Base-by-base conservation (phyloP, 1,284 basidiomycete species). In the Ceratobasidium sp. region DNA sequence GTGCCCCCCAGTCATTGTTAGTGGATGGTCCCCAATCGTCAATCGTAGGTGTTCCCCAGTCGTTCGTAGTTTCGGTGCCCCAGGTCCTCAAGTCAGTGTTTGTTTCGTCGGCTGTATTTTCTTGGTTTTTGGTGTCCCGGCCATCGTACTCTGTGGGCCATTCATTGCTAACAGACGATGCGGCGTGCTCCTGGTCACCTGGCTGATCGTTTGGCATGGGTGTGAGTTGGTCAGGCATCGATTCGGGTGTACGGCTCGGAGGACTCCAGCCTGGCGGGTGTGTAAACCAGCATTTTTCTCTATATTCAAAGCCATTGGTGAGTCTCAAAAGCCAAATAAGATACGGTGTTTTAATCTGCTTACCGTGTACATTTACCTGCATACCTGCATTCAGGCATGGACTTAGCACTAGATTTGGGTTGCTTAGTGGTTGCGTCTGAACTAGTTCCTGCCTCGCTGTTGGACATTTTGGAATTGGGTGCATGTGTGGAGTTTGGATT, bases 281-380 rank as follows among this genome's bases (percentile, higher is more conserved):
- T 23, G 60, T 60, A 41, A 46, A 74, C 71, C 44, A 54, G 23
- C 71, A 74, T 10, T 74, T 41, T 12, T 23, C 23, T 6, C 71
- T 74, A 38, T 6, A 33, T 8, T 44, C 16, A 2, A 41, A 20
- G 16, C 4, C 12, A 60, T 46, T 8, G 33, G 16, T 27, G 35
- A 33, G 23, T 10, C 10, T 62, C 38, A 23, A n/a, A 35, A 54
- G n/a, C 23, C 27, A 14, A 33, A 7, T 12, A 12, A 67, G 16
- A 18, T 27, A 20, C 6, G 50, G 20, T 8, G 35, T 10, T 27
- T 8, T n/a, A 50, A 38, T 50, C 33, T 33, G 14, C 59, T 33
- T 41, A 74, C 71, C 71, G 71, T n/a, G 59, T 52, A 35, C 71
- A 74, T 10, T 35, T 52, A 7, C 52, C 46, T 14, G 44, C 71